Percentiles rank a stretch among this genome's conserved stretches.
These are phyloP conservation scores for Auricularia sp. DNA, from an alignment of 768 basidiomycete genomes.

Conservation along the genomic window DNA sequence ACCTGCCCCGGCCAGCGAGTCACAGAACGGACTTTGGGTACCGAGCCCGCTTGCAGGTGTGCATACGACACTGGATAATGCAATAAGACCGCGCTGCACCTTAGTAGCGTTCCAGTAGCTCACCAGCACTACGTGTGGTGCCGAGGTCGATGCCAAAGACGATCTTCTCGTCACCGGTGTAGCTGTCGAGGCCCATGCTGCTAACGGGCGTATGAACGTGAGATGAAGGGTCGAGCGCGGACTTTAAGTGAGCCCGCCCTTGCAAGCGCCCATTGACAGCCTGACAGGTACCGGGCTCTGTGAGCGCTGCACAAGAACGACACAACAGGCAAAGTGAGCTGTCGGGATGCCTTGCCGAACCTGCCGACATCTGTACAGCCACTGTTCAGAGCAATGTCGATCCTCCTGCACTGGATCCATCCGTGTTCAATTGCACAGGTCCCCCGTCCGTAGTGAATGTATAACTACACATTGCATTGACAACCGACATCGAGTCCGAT, in stretches of 20 bases:
- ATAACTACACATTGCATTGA: neutral
- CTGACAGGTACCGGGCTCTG: too few relatives aligned
- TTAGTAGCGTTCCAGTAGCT: neutral
- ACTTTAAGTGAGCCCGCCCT: neutral
- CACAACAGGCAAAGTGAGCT: too few relatives aligned
- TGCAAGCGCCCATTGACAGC: neutral
- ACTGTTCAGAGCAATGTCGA: too few relatives aligned
- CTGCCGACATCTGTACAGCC: too few relatives aligned
- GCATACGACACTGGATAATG: neutral
- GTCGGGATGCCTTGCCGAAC: too few relatives aligned
- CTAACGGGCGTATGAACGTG: neutral
- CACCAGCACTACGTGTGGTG: neutral
- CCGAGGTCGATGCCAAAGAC: neutral
- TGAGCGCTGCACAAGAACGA: too few relatives aligned
- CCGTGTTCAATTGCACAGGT: neutral
- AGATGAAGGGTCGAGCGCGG: neutral
- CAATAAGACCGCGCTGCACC: neutral
- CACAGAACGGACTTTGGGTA: conserved; percentile 1
- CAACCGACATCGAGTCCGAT: neutral
- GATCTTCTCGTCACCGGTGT: neutral
- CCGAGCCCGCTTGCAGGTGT: neutral
- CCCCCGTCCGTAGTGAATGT: neutral
- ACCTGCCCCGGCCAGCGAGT: conserved; percentile 5
- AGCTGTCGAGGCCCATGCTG: neutral
- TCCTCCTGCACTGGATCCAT: neutral